Evolutionary conservation across 1,139 yeast genomes (phyloP), one percentile per base, ranked within the genome.

Genomic region (Taiozyma onychis): DNA sequence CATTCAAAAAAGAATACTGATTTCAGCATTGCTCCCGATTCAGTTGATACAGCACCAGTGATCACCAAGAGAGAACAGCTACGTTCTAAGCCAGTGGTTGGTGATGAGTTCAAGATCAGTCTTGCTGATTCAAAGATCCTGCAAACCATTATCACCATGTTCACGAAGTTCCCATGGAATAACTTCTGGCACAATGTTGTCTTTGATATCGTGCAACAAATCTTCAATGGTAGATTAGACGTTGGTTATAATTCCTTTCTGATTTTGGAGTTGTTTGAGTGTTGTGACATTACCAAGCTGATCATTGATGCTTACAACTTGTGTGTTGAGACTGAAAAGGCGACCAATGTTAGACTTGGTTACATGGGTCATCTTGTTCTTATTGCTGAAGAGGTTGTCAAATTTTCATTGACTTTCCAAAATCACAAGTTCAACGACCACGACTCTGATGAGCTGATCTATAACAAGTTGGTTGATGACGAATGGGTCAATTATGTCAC

Each of bases 331-430:
- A 85, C 85, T 60, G 95, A 88, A 65, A 70, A 68, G 49, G 62
- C 56, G 13, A 61, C 66, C 8, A 81, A 84, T 49, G 76, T 89
- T 50, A 76, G 99, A 56, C 74, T 93, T 50, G 99, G 99, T 1
- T 95, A 89, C 67, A 95, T 95, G 96, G 99, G 99, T 37, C 99
- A 93, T 68, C 73, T 93, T 63, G 91, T 97, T 0, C 75, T 93
- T 54, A 91, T 95, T 54, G 96, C 97, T 6, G 99, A 95, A 66
- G 99, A 93, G 66, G 96, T 93, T 44, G 97, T 93, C 49, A 93
- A 93, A 67, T 93, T 93, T 65, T 84, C 71, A 6, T 67, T 72
- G 4, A 63, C 66, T 49, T 61, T 71, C 44, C 70, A 69, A 45
- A 63, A 62, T 24, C 50, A 55, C 14, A 60, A 59, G 39, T 56